A percentile compares a stretch with the other conserved stretches of the same genome.
phyloP scores from a whole-genome alignment of 2,329 filamentous ascomycete species.

The Colletotrichum tropicale region DNA sequence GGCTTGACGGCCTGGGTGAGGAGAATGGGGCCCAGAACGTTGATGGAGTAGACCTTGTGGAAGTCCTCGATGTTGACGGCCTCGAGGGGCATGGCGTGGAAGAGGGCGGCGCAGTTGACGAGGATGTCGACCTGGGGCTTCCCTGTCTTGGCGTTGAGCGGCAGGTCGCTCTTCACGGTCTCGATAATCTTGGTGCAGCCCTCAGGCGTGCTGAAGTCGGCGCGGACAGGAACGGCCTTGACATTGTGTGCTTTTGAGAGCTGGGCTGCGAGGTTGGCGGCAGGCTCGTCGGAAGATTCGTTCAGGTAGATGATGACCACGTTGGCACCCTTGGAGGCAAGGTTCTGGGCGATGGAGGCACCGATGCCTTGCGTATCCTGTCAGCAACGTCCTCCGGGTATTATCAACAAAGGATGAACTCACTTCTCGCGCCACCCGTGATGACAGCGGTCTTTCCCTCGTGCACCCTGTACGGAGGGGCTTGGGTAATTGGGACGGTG shows the following conservation, averaged over 20 bases:
- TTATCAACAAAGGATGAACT: neutral
- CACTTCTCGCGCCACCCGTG: conserved; percentile 56
- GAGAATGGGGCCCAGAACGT: conserved; percentile 46
- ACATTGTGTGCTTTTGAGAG: conserved; percentile 51
- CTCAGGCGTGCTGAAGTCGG: conserved; percentile 63
- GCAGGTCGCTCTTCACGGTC: conserved; percentile 45
- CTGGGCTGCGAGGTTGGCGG: conserved; percentile 50
- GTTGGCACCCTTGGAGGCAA: conserved; percentile 65
- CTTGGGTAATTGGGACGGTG: conserved; percentile 16
- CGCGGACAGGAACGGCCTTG: conserved; percentile 61
- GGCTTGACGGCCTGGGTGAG: conserved; percentile 59
- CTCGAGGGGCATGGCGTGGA: conserved; percentile 49
- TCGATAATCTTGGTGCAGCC: conserved; percentile 55
- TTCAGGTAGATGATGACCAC: conserved; percentile 66
- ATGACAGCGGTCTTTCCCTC: conserved; percentile 57
- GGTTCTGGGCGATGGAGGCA: conserved; percentile 59
- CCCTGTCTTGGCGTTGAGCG: conserved; percentile 45
- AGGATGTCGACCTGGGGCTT: conserved; percentile 61
- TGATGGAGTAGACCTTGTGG: conserved; percentile 53
- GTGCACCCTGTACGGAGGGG: conserved; percentile 24
- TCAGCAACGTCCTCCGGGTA: neutral
- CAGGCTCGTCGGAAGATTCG: conserved; percentile 52
- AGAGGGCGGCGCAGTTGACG: conserved; percentile 63
- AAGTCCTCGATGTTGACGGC: conserved; percentile 55
- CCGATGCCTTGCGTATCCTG: conserved; percentile 56